Percentiles rank a stretch among this genome's conserved stretches.
Conservation (phyloP, 164 flowering plant genomes). For the Vitis amurensis region DNA sequence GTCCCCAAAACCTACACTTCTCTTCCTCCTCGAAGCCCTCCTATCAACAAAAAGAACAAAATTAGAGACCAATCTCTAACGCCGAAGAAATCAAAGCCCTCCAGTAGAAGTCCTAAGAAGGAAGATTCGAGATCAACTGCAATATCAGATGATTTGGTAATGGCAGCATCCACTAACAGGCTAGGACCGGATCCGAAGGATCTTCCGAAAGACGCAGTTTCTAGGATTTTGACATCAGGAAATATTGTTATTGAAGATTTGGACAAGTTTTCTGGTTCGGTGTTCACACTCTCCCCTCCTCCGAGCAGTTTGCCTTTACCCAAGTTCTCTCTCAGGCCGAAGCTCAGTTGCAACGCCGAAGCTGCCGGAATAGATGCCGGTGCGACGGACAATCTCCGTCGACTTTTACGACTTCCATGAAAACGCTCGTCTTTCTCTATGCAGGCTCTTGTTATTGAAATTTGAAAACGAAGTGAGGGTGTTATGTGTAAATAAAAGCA, state of each 20-base stretch:
- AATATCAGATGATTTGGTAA: neutral
- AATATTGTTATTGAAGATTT: neutral
- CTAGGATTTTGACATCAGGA: conserved; percentile 22
- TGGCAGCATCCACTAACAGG: conserved; percentile 15
- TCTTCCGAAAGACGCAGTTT: conserved; percentile 34
- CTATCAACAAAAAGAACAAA: conserved; percentile 17
- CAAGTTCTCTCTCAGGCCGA: conserved; percentile 58
- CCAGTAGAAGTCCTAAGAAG: conserved; percentile 12
- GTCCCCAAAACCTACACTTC: conserved; percentile 16
- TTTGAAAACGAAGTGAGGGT: too few relatives aligned
- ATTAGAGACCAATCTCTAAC: conserved; percentile 27
- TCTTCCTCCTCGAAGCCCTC: conserved; percentile 23
- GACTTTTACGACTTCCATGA: conserved; percentile 36
- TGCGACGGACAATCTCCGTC: conserved; percentile 41
- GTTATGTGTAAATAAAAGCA: conserved; percentile 6
- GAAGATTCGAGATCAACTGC: neutral
- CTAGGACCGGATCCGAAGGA: conserved; percentile 55
- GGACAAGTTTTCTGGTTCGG: conserved; percentile 34
- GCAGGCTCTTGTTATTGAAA: too few relatives aligned
- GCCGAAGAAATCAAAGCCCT: conserved; percentile 36
- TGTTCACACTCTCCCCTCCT: conserved; percentile 51
- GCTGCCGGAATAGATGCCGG: conserved; percentile 47
- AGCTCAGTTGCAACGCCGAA: conserved; percentile 54
- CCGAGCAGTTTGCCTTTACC: conserved; percentile 92
- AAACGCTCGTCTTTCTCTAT: too few relatives aligned